Evolutionary conservation across 1,139 yeast genomes (phyloP).

Genomic region (Lodderomyces pseudojiufengensis): DNA sequence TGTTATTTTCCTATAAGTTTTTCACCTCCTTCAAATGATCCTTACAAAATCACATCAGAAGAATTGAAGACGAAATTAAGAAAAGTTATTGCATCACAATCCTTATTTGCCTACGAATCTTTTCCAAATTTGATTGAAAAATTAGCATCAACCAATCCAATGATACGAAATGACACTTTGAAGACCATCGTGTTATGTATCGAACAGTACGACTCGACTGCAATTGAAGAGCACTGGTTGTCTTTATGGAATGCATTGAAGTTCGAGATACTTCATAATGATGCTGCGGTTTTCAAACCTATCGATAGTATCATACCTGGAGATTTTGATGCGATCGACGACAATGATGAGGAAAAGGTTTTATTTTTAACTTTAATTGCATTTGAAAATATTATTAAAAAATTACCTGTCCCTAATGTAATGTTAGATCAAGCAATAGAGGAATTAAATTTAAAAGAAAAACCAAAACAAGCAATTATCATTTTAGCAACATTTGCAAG

Average conservation of each 20-base stretch:
- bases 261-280: constrained; percentile 79
- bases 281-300: constrained; percentile 36
- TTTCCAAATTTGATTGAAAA: constrained; percentile 80
- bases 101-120: constrained; percentile 66
- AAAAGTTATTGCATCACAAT: constrained; percentile 59
- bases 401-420: constrained; percentile 24
- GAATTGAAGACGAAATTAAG: constrained; percentile 63
- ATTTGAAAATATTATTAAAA: constrained; percentile 38
- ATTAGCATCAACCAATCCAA: constrained; percentile 74
- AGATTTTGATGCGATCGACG: constrained; percentile 29
- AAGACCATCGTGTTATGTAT: constrained; percentile 59
- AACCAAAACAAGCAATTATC: constrained; percentile 57
- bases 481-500: constrained; percentile 56
- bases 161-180: constrained; percentile 74
- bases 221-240: constrained; percentile 59
- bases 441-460: constrained; percentile 59
- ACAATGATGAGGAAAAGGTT: constrained; percentile 37
- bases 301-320: constrained; percentile 26
- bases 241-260: constrained; percentile 86
- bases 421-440: constrained; percentile 41
- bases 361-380: constrained; percentile 48
- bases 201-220: constrained; percentile 43
- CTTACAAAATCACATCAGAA: constrained; percentile 73
- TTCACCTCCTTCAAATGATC: constrained; percentile 89
- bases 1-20: constrained; percentile 97